Evolutionary conservation across 169 alveolate species (phyloP).

Genomic region (Sarcocystis neurona): DNA sequence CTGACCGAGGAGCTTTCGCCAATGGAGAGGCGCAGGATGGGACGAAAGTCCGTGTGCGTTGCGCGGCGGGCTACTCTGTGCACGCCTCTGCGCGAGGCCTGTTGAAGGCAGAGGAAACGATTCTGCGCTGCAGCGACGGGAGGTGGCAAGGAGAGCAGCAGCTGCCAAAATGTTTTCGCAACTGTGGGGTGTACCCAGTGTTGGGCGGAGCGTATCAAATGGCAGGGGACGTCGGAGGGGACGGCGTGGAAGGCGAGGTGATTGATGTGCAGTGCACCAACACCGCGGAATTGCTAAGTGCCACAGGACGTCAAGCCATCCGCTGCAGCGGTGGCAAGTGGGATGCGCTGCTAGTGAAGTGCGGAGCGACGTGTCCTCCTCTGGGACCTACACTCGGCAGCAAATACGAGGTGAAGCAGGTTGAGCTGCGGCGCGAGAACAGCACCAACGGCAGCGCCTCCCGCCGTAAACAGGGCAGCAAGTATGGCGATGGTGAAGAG

Average conservation of each 20-base stretch:
- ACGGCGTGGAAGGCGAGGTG: constrained; percentile 41
- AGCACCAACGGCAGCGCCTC: background rate
- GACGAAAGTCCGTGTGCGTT: constrained; percentile 41
- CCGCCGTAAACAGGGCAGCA: background rate
- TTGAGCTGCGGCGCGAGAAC: background rate
- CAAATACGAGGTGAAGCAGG: background rate
- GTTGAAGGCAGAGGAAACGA: constrained; percentile 20
- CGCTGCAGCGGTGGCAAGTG: constrained; percentile 68
- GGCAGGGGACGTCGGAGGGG: constrained; percentile 41
- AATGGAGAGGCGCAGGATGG: constrained; percentile 34
- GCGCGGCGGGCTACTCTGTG: constrained; percentile 42
- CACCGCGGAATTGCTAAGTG: constrained; percentile 13
- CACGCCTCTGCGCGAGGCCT: constrained; percentile 21
- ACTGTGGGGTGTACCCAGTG: constrained; percentile 57
- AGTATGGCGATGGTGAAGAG: background rate
- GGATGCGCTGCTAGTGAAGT: constrained; percentile 67
- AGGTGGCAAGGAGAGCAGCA: constrained; percentile 29
- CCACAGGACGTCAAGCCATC: constrained; percentile 53
- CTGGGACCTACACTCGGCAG: constrained; percentile 49
- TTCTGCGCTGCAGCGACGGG: constrained; percentile 33
- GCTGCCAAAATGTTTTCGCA: constrained; percentile 48
- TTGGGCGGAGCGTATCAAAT: constrained; percentile 55
- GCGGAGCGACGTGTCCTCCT: constrained; percentile 73
- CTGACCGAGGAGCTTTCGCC: too few species aligned
- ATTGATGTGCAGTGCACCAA: constrained; percentile 45